Base-by-base conservation (phyloP, 257 asterid species). In the Ilex aquifolium region DNA sequence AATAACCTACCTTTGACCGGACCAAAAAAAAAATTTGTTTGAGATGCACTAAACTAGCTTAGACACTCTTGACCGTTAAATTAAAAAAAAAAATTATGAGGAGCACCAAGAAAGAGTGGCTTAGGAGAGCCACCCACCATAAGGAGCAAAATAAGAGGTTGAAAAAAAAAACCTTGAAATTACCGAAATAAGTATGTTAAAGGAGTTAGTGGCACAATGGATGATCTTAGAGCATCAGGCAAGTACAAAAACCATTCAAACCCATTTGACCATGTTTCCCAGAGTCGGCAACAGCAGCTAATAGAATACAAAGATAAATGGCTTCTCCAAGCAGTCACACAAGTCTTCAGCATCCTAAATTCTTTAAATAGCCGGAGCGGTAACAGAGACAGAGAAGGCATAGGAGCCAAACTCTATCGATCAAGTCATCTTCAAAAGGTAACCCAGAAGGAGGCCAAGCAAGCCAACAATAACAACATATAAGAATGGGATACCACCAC, bases 391-490 rank as follows among this genome's bases (percentile, higher is more conserved):
- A 64, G 52, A 68, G 64, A 61, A 63, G 63, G 61, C 48, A 67
- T 8, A 30, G 52, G 42, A 58, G 31, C 32, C 51, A 51, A 55
- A 60, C 53, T 67, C 64, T 61, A 40, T 42, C 44, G 21, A 31
- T 83, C 76, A 84, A 61, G 83, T 74, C 69, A 69, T 84, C 88
- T 88, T 91, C 85, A 91, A 59, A 65, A 88, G 75, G 73, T 83
- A 91, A 21, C 96, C 98, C 81, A 91, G 56, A 13, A 91, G 65
- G 65, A 88, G 71, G 75, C 96, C 90, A 42, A 88, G 53, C 79
- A 88, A 77, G 59, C 90, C 96, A 29, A 86, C 68, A 16, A 84
- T 65, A 69, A 88, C 42, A 57, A 84, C 95, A 32, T 88, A 91
- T 69, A 80, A 75, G 69, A 84, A 64, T 6, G 96, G 85, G 69